Evolutionary conservation across 2,329 filamentous ascomycete genomes (phyloP).

Genomic region (Fusarium citri): DNA sequence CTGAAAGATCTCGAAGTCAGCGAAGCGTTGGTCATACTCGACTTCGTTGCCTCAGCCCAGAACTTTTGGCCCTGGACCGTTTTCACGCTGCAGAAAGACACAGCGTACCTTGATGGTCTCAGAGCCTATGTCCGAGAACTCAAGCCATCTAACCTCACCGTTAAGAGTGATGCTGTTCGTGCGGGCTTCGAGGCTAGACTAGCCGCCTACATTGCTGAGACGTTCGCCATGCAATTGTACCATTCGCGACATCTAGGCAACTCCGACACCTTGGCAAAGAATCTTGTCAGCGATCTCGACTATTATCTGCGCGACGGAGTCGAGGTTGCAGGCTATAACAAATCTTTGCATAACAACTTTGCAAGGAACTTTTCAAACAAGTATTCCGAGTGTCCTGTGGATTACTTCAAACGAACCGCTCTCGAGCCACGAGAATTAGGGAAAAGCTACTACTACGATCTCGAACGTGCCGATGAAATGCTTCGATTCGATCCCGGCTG

Average conservation of each 20-base stretch:
- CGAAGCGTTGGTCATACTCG: slow-evolving; percentile 79
- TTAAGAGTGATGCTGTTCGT: slow-evolving; percentile 66
- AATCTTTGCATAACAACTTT: slow-evolving; percentile 86
- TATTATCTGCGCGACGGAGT: slow-evolving; percentile 86
- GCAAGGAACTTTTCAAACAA: slow-evolving; percentile 84
- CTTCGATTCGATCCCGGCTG: slow-evolving; percentile 83
- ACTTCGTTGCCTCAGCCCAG: slow-evolving; percentile 88
- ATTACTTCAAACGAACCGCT: slow-evolving; percentile 82
- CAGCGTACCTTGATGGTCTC: slow-evolving; percentile 77
- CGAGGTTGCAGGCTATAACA: slow-evolving; percentile 84
- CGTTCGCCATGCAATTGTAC: slow-evolving; percentile 91
- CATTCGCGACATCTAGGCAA: slow-evolving; percentile 82
- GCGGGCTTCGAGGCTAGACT: slow-evolving; percentile 75
- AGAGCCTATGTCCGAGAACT: slow-evolving; percentile 75
- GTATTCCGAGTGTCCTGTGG: slow-evolving; percentile 78
- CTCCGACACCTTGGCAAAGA: slow-evolving; percentile 72
- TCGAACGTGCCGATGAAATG: slow-evolving; percentile 79
- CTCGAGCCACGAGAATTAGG: slow-evolving; percentile 76
- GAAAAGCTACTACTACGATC: slow-evolving; percentile 84
- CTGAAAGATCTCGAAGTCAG: slow-evolving; percentile 73
- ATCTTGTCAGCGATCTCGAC: slow-evolving; percentile 77
- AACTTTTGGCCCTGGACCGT: slow-evolving; percentile 98
- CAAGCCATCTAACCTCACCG: slow-evolving; percentile 62
- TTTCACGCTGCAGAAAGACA: slow-evolving; percentile 79
- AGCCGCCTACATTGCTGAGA: slow-evolving; percentile 85